Base-by-base conservation (phyloP, 441 rosid species). In the Metrosideros polymorpha region DNA sequence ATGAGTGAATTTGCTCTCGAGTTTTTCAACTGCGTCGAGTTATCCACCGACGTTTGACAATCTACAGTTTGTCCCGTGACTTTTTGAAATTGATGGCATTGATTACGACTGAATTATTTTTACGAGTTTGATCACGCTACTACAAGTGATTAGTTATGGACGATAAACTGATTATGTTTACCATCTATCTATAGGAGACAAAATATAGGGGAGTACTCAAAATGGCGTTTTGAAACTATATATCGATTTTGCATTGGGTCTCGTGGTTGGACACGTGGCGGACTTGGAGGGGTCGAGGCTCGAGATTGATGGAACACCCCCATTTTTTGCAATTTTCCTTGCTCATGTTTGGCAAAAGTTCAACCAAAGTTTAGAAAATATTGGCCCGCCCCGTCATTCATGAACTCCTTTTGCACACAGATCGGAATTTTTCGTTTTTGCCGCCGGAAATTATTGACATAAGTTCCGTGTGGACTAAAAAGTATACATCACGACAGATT, bases 71-170 rank as follows among this genome's bases (percentile, higher is more conserved):
- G 19, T 15, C 71, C 10, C 3, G 3, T 59, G 22, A 29, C 17
- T 56, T n/a, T 56, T 27, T n/a, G 8, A 56, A 56, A 56, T 6
- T 3, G 8, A 17, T 27, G 4, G 30, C 63, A 56, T n/a, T 1
- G 63, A 12, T 2, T 55, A n/a, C 3, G 4, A 3, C 13, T 24
- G 25, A 54, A 4, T 12, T 54, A 13, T 9, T 4, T 2, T 54
- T 0, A 1, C 24, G 13, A n/a, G n/a, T n/a, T n/a, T n/a, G n/a
- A n/a, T n/a, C n/a, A n/a, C 0, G 0, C 0, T 2, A 54, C 24
- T 54, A 2, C 57, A 24, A 0, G 0, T 24, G 12, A 22, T 27
- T 54, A 6, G 24, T 54, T 54, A 24, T 4, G 12, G 24, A 22
- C 22, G 57, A 54, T 2, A 9, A 0, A 54, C 27, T 22, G 24